phyloP scores from a whole-genome alignment of 192 early-diverging fungal species.

The Coemansia sp. region DNA sequence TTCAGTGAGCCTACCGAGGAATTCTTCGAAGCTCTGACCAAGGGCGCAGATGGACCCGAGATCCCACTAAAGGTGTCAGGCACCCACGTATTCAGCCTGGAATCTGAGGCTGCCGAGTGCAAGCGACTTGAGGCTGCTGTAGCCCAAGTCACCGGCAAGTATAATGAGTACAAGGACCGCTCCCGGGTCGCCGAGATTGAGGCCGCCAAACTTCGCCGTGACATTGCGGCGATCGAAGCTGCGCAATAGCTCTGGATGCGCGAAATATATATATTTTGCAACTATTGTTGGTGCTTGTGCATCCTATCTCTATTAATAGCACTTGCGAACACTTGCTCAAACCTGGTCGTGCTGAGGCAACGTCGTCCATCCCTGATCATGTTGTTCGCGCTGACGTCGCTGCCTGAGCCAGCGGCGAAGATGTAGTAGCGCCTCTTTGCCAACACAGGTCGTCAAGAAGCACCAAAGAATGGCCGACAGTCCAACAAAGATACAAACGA shows the following conservation, averaged over 20 bases:
- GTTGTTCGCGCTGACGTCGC: constrained; percentile 21
- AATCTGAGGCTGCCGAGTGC: constrained; percentile 74
- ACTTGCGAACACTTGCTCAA: background rate
- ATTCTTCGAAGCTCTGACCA: constrained; percentile 65
- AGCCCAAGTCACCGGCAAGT: constrained; percentile 62
- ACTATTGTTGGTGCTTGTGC: background rate
- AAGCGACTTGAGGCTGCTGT: constrained; percentile 64
- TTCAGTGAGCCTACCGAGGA: constrained; percentile 86
- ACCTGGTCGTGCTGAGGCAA: constrained; percentile 30
- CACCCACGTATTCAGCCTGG: constrained; percentile 55
- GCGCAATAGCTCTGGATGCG: constrained; percentile 13
- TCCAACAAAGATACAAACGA: constrained; percentile 46
- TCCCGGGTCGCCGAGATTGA: constrained; percentile 55
- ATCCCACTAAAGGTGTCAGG: constrained; percentile 58
- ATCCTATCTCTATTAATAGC: background rate
- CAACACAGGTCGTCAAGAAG: constrained; percentile 56
- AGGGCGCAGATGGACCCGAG: constrained; percentile 55
- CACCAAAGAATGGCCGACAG: constrained; percentile 54
- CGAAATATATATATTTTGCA: background rate
- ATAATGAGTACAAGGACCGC: constrained; percentile 59
- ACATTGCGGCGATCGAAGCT: constrained; percentile 52
- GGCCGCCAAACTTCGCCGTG: constrained; percentile 54
- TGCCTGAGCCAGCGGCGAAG: constrained; percentile 40
- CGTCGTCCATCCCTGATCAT: constrained; percentile 21
- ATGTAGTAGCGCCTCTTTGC: constrained; percentile 38